Conservation (phyloP, 257 asterid species). For the Ligustrum vulgare region DNA sequence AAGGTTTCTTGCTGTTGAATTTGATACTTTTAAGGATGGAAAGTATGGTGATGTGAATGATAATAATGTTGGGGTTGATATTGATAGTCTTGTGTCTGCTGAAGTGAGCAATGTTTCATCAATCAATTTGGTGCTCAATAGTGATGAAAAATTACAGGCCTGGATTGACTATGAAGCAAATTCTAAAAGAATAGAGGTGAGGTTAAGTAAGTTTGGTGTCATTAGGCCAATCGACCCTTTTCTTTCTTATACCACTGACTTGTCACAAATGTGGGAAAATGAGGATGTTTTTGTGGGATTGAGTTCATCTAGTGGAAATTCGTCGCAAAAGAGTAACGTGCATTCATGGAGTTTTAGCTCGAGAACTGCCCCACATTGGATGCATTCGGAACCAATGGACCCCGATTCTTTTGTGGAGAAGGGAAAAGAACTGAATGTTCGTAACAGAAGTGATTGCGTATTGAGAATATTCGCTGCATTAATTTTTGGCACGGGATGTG, state of each 20-base stretch:
- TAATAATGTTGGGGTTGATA: slow-evolving; percentile 69
- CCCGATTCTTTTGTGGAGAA: slow-evolving; percentile 43
- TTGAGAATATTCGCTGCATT: slow-evolving; percentile 53
- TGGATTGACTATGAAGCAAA: slow-evolving; percentile 92
- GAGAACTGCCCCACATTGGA: slow-evolving; percentile 55
- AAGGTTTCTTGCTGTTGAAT: slow-evolving; percentile 77
- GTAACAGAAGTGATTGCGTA: slow-evolving; percentile 57
- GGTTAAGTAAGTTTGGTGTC: slow-evolving; percentile 50
- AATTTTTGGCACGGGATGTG: slow-evolving; percentile 66
- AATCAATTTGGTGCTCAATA: slow-evolving; percentile 49
- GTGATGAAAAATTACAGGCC: slow-evolving; percentile 68
- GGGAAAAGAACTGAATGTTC: slow-evolving; percentile 26
- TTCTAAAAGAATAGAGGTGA: slow-evolving; percentile 64
- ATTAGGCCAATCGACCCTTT: slow-evolving; percentile 54
- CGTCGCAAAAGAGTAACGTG: slow-evolving; percentile 46
- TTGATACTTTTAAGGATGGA: slow-evolving; percentile 52
- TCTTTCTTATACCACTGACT: slow-evolving; percentile 56
- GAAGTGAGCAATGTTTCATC: slow-evolving; percentile 58
- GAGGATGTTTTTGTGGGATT: slow-evolving; percentile 59
- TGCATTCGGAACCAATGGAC: slow-evolving; percentile 86
- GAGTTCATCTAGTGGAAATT: slow-evolving; percentile 64
- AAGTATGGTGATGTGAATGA: slow-evolving; percentile 57
- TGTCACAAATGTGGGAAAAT: slow-evolving; percentile 55
- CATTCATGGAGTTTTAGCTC: slow-evolving; percentile 63
- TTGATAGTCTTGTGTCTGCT: slow-evolving; percentile 54